Base-by-base conservation (phyloP, 176 grass and related monocot species). In the Hordeum vulgare region DNA sequence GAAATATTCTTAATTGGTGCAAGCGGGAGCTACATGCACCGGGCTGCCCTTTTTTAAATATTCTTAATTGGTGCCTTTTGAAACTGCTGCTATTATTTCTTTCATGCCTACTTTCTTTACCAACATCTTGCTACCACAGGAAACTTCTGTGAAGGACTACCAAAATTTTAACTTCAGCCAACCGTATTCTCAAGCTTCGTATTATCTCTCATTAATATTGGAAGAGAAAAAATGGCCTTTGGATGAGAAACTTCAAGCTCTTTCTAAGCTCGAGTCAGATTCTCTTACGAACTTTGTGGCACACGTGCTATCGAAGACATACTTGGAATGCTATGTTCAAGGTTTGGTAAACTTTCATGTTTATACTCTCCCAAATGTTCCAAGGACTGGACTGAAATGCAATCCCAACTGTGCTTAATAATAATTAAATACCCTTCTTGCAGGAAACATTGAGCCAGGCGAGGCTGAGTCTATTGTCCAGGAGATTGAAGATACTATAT, bases 361-460 rank as follows among this genome's bases (percentile, higher is more conserved):
- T 54, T 44, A 74, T 78, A 9, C 54, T 75, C 12, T 11, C 49
- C 56, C 33, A 75, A 26, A 29, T 82, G 68, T 80, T 21, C 23
- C 12, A 59, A 27, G 15, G 39, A 75, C 31, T 61, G 51, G 23
- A 61, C 65, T 64, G 49, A 23, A 41, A 59, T 79, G 8, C 25
- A 84, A 74, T 79, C 31, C 71, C 20, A 26, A 62, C 42, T 9
- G 9, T 85, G 57, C 47, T 63, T 65, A 56, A 56, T 56, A 56
- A 88, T 47, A 37, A 11, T 49, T 73, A 66, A 47, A 76, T 73
- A 66, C 47, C 61, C 25, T 71, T 60, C 5, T 77, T 87, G 44
- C 74, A 97, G 95, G 95, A 60, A 98, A 98, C 73, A 84, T 98
- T 77, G 88, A 90, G 90, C 88, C 81, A 82, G 89, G 82, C 71